Evolutionary conservation across 345 rosid genomes (phyloP).

Genomic region (Mangifera indica): DNA sequence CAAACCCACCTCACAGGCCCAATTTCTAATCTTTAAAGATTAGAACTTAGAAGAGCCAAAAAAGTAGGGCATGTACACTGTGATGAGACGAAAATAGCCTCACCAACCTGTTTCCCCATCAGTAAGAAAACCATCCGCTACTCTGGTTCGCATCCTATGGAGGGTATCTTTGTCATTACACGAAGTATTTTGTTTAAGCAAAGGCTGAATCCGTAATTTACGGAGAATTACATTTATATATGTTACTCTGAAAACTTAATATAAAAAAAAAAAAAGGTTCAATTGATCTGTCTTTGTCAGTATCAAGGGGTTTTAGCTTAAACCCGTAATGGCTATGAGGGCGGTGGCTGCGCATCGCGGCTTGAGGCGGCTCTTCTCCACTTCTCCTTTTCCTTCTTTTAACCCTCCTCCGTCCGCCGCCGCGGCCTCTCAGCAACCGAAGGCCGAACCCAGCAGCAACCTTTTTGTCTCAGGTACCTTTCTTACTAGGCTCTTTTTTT

Average conservation of each 20-base stretch:
- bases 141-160: too few species aligned
- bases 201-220: not conserved
- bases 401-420: slow-evolving; percentile 23
- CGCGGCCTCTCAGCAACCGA: slow-evolving; percentile 34
- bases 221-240: not conserved
- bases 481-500: not conserved
- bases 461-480: slow-evolving; percentile 67
- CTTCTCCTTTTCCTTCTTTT: slow-evolving; percentile 37
- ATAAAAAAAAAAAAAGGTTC: too few species aligned
- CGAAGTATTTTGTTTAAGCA: not conserved
- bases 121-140: too few species aligned
- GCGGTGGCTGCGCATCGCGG: slow-evolving; percentile 44
- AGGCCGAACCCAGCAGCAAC: slow-evolving; percentile 73
- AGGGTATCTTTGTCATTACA: not conserved
- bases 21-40: too few species aligned
- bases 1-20: too few species aligned
- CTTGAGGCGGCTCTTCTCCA: slow-evolving; percentile 50
- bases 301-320: slow-evolving; percentile 8
- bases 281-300: too few species aligned
- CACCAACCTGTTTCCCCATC: too few species aligned
- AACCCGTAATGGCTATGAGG: slow-evolving; percentile 38
- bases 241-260: too few species aligned
- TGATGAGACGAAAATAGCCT: too few species aligned
- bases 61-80: too few species aligned
- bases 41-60: too few species aligned